These are phyloP conservation scores for Homolaphlyctis polyrhiza DNA, from an alignment of 371 early-diverging fungal species.

Conservation along the genomic window DNA sequence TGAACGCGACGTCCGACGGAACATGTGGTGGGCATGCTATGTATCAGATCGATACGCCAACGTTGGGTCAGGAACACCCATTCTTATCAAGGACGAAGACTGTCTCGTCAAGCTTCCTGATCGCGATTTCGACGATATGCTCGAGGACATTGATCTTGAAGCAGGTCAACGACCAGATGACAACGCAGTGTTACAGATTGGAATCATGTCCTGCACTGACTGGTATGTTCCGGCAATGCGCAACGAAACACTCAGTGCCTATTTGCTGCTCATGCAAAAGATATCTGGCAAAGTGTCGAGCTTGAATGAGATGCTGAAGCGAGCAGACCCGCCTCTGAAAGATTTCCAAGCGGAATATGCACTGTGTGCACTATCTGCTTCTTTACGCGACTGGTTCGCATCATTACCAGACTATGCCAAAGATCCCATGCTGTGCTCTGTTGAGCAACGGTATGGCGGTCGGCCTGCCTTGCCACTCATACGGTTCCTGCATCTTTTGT, in stretches of 20 bases:
- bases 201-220: neutral
- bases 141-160: no score
- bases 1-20: neutral
- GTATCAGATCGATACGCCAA: neutral
- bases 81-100: slow-evolving; percentile 2
- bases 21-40: slow-evolving; percentile 1
- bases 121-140: neutral
- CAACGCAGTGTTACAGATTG: no score
- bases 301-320: neutral
- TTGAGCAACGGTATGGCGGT: neutral
- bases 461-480: neutral
- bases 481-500: neutral
- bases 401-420: neutral
- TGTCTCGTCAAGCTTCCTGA: slow-evolving; percentile 1
- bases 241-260: neutral
- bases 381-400: neutral
- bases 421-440: neutral
- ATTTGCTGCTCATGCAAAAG: neutral
- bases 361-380: neutral
- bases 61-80: neutral
- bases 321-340: neutral
- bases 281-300: neutral
- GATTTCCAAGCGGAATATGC: neutral
- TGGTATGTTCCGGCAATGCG: neutral
- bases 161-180: neutral